phyloP scores from a whole-genome alignment of 805 yeast genomes.

The Brettanomyces naardenensis region DNA sequence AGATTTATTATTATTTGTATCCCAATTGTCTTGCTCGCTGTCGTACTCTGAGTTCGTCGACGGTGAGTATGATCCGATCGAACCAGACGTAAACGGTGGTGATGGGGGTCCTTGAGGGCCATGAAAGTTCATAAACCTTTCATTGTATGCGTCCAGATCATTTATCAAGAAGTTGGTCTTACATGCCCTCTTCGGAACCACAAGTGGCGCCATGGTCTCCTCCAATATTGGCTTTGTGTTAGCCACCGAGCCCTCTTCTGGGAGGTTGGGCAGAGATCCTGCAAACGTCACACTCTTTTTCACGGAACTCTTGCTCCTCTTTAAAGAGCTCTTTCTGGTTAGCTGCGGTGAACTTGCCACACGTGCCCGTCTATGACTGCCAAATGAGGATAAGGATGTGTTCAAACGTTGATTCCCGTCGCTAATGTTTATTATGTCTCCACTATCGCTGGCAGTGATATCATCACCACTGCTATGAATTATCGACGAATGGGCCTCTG shows the following conservation, averaged over 20 bases:
- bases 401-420: neutral
- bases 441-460: constrained; percentile 4
- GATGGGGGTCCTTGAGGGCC: constrained; percentile 7
- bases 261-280: constrained; percentile 5
- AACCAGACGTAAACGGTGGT: constrained; percentile 15
- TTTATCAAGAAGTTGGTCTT: constrained; percentile 24
- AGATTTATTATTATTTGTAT: neutral
- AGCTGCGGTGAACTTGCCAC: constrained; percentile 2
- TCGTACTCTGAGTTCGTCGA: constrained; percentile 11
- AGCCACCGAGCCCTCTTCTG: constrained; percentile 3
- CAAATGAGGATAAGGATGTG: neutral
- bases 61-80: constrained; percentile 23
- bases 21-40: neutral
- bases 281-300: constrained; percentile 26
- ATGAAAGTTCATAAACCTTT: neutral
- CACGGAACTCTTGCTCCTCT: constrained; percentile 16
- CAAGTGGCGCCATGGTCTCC: constrained; percentile 27
- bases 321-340: constrained; percentile 18
- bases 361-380: neutral
- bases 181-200: constrained; percentile 20
- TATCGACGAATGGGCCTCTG: constrained; percentile 1
- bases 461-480: constrained; percentile 13
- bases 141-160: constrained; percentile 24
- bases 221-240: constrained; percentile 12
- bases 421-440: neutral